A percentile compares a stretch with the other conserved stretches of the same genome.
Conservation (phyloP, 257 asterid genomes). For the Lycium ferocissimum region DNA sequence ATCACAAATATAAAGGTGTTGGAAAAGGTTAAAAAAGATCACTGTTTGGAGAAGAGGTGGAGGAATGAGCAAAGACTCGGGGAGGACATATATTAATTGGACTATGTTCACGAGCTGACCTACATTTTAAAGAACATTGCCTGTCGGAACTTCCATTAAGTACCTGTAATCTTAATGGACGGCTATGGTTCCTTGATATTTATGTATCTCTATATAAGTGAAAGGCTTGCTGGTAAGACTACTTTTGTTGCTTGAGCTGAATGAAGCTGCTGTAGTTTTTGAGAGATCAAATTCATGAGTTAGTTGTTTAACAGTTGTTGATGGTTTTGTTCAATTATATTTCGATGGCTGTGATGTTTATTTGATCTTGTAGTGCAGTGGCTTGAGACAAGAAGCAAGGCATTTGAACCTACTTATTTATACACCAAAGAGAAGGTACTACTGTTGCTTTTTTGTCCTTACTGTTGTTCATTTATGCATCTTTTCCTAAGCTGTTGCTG, state of each 20-base stretch:
- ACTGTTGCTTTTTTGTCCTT: slow-evolving; percentile 29
- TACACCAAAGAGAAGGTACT: slow-evolving; percentile 91
- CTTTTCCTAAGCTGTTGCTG: slow-evolving; percentile 28
- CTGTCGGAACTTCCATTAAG: neutral
- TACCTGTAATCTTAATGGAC: neutral
- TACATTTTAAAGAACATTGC: slow-evolving; percentile 10
- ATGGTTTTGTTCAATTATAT: slow-evolving; percentile 10
- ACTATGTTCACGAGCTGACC: neutral
- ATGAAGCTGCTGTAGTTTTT: neutral
- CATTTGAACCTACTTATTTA: slow-evolving; percentile 84
- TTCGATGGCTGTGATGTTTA: slow-evolving; percentile 39
- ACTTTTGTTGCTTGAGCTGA: slow-evolving; percentile 4
- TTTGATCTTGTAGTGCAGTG: slow-evolving; percentile 76
- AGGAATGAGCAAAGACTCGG: neutral
- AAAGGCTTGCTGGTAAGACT: neutral
- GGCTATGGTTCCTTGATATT: slow-evolving; percentile 15
- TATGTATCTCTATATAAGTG: slow-evolving; percentile 11
- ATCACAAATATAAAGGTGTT: neutral
- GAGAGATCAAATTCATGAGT: slow-evolving; percentile 12
- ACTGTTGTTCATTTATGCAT: slow-evolving; percentile 25
- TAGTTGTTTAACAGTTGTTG: neutral
- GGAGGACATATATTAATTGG: slow-evolving; percentile 12
- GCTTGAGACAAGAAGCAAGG: slow-evolving; percentile 92
- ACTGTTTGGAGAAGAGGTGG: neutral
- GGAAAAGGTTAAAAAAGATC: neutral